Conservation (phyloP, 331 rosid species). For the Malus hybrid region DNA sequence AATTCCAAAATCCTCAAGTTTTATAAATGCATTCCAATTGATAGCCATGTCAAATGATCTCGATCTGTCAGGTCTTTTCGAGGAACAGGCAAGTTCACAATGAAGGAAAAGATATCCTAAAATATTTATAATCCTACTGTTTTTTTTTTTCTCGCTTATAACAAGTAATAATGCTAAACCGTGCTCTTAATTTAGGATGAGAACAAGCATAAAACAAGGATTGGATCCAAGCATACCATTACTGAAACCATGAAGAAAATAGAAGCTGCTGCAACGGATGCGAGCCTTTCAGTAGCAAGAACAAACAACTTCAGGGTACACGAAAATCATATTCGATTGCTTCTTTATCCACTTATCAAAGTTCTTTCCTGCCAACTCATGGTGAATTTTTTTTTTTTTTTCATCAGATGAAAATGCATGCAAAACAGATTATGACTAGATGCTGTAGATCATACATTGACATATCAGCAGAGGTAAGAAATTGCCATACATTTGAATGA, state of each 20-base stretch:
- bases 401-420: too few species aligned
- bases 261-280: conserved; percentile 47
- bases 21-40: conserved; percentile 79
- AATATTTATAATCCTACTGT: neutral
- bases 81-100: conserved; percentile 51
- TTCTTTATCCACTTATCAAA: too few species aligned
- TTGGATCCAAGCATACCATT: too few species aligned
- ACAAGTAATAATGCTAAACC: neutral
- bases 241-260: conserved; percentile 12
- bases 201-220: too few species aligned
- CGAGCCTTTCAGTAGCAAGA: too few species aligned
- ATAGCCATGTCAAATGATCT: conserved; percentile 86
- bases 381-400: neutral
- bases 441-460: conserved; percentile 45
- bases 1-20: conserved; percentile 53
- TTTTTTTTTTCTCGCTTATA: neutral
- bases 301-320: too few species aligned
- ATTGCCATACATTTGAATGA: neutral
- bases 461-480: conserved; percentile 65
- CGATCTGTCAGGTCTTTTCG: conserved; percentile 73
- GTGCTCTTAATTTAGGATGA: conserved; percentile 30
- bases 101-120: neutral
- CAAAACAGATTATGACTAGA: conserved; percentile 35
- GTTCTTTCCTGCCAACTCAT: too few species aligned
- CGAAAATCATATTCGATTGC: too few species aligned